Evolutionary conservation across 352 stramenopile genomes (phyloP).

Genomic region (Globisporangium splendens): DNA sequence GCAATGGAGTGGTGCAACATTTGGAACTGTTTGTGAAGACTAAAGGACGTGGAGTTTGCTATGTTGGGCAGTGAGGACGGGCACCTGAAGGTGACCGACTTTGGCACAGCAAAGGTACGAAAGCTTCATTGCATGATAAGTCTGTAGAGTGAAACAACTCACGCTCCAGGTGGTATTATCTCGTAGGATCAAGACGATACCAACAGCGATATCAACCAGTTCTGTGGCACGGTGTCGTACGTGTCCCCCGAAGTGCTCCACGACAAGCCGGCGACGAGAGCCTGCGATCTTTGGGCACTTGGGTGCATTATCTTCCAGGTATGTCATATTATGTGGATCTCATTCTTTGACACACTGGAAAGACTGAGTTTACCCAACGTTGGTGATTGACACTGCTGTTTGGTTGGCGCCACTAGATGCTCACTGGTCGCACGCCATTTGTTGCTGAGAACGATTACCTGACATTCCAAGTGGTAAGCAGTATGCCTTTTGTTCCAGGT

Average conservation of each 20-base stretch:
- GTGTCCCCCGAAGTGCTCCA: constrained; percentile 90
- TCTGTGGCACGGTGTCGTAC: constrained; percentile 90
- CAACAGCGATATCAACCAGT: constrained; percentile 53
- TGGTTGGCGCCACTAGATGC: constrained; percentile 40
- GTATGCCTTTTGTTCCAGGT: too few relatives aligned
- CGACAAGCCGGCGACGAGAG: constrained; percentile 69
- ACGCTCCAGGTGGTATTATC: neutral
- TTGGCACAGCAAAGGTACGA: constrained; percentile 80
- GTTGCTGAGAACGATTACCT: constrained; percentile 90
- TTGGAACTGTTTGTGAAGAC: too few relatives aligned
- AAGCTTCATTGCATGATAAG: neutral
- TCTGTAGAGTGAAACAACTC: neutral
- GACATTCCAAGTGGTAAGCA: constrained; percentile 83
- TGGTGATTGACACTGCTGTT: neutral
- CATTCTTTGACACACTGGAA: too few relatives aligned
- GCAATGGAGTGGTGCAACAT: neutral
- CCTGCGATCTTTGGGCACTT: constrained; percentile 89
- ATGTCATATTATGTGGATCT: too few relatives aligned
- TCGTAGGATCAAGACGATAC: constrained; percentile 71
- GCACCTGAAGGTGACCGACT: constrained; percentile 90
- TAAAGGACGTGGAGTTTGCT: neutral
- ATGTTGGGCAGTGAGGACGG: constrained; percentile 44
- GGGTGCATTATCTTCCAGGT: constrained; percentile 89
- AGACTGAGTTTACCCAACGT: neutral
- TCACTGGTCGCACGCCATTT: constrained; percentile 82